A percentile compares a stretch with the other conserved stretches of the same genome.
These are phyloP conservation scores for Kickxella alabastrina DNA, from an alignment of 192 early-diverging fungal genomes.

Conservation along the genomic window DNA sequence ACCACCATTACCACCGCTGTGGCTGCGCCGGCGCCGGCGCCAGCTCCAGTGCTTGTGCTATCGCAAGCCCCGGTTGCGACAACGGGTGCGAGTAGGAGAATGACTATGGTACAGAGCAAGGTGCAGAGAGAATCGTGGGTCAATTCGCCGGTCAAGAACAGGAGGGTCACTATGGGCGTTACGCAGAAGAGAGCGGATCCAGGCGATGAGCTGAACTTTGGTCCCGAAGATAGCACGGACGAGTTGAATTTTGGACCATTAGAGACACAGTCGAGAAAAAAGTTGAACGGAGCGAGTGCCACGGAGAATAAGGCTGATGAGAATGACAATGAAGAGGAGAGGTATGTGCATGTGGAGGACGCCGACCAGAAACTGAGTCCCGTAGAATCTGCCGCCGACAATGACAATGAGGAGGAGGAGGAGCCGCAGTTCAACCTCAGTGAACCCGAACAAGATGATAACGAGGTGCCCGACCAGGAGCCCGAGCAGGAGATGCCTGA, in stretches of 20 bases:
- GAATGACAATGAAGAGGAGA: not conserved
- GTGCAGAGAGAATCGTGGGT: conserved; percentile 16
- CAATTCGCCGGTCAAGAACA: conserved; percentile 22
- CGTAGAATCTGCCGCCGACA: not conserved
- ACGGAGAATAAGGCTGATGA: not conserved
- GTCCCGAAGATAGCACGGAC: not conserved
- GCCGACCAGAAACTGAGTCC: not conserved
- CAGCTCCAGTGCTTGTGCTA: too few relatives aligned
- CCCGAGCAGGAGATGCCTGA: not conserved
- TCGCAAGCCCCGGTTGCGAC: not conserved
- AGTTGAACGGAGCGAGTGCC: not conserved
- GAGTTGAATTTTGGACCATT: not conserved
- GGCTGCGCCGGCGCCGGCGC: too few relatives aligned
- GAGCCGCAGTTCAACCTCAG: not conserved
- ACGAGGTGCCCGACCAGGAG: not conserved
- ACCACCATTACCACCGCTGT: not conserved
- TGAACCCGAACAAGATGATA: not conserved
- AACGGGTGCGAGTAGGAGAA: conserved; percentile 7
- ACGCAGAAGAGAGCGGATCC: not conserved
- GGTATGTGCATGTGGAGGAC: too few relatives aligned
- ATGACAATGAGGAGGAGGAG: not conserved
- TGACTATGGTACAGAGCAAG: conserved; percentile 18
- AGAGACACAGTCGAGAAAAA: not conserved
- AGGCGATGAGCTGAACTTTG: conserved; percentile 12
- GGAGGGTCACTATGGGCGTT: conserved; percentile 34